Evolutionary conservation across 2,329 filamentous ascomycete species (phyloP), one percentile per base, ranked within the genome.

Genomic region (Xylariaceae sp.): DNA sequence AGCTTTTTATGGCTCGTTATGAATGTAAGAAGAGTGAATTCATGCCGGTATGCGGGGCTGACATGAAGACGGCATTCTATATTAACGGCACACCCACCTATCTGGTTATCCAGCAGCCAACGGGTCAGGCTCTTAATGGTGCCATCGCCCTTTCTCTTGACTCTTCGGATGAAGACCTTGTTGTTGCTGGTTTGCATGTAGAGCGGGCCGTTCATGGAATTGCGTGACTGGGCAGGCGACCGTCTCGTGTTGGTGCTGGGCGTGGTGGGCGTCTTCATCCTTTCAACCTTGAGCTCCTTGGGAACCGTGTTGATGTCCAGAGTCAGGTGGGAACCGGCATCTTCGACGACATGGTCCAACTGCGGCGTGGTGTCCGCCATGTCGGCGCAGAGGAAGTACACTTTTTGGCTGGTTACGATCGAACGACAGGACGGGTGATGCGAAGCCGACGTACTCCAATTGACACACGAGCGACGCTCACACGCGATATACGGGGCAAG

Each of bases 41-140:
- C 61, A 63, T 18, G 37, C 37, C 37, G 11, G 11, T 9, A 41
- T 41, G 37, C 37, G 37, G 37, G 37, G 37, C 37, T 41, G 37
- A 41, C 11, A 10, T 41, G 9, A 41, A 41, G 7, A 3, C 37
- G 37, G 8, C 11, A 7, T 10, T 10, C 8, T 34, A 13, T 15
- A 15, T 39, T 18, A 8, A 18, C 23, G 6, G 15, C 30, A 51
- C 15, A 60, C 56, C 61, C 85, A 92, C 89, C 88, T 68, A 90
- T 87, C 73, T 93, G 89, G 73, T 93, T 90, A 69, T 89, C 80
- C 66, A 90, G 84, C 72, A 92, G 82, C 85, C 88, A 90, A 69
- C 81, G 79, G 62, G 84, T 82, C 51, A 89, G 73, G 61, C 81
- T 80, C 69, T 82, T 85, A 67, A 83, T 76, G 47, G 84, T 78